phyloP scores from a whole-genome alignment of 345 rosid species.

The Murraya koenigii region DNA sequence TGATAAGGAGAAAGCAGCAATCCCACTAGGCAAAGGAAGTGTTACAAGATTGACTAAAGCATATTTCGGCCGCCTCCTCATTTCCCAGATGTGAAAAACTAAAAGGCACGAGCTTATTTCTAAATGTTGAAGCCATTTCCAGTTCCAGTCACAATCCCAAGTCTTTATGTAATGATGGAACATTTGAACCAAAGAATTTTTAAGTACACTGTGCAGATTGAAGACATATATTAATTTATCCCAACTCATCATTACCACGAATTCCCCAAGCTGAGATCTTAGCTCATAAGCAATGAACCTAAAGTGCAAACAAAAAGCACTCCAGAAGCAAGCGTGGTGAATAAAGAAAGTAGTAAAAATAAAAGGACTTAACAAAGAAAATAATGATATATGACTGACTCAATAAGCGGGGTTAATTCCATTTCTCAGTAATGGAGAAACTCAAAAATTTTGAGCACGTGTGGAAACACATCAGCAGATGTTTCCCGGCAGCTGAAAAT shows the following conservation, averaged over 20 bases:
- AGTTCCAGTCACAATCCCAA: not conserved
- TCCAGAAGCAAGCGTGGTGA: not conserved
- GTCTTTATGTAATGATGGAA: conserved; percentile 1
- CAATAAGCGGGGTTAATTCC: conserved; percentile 9
- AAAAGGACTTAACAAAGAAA: not conserved
- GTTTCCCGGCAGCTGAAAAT: not conserved
- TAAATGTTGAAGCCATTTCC: not conserved
- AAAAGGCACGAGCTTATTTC: not conserved
- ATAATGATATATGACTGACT: not conserved
- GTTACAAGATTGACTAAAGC: conserved; percentile 27
- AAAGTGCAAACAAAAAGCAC: conserved; percentile 5
- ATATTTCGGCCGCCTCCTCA: not conserved
- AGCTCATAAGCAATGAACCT: not conserved
- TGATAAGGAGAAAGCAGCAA: not conserved
- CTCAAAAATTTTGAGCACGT: not conserved
- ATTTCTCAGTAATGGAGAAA: not conserved
- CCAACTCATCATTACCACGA: not conserved
- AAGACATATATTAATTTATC: not conserved
- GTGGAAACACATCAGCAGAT: not conserved
- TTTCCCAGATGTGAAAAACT: too few species aligned
- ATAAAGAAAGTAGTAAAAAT: not conserved
- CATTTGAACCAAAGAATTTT: not conserved
- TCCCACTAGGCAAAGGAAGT: not conserved
- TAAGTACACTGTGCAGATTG: not conserved
- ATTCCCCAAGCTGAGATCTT: not conserved